Evolutionary conservation across 164 flowering plant species (phyloP).

Genomic region (Sedum album): DNA sequence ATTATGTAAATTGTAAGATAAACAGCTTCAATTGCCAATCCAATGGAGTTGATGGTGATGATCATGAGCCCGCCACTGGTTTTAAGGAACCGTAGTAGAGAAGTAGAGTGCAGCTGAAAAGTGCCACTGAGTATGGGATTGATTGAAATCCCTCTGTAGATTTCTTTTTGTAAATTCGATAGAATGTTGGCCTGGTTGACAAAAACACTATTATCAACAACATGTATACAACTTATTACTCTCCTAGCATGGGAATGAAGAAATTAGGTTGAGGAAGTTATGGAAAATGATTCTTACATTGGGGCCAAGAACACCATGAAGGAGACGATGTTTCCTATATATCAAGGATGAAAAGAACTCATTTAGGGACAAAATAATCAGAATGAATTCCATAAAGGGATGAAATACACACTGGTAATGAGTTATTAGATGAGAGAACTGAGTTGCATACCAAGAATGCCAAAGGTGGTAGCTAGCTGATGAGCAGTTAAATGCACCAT

Average conservation of each 20-base stretch:
- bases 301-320: slow-evolving; percentile 67
- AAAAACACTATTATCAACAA: not conserved
- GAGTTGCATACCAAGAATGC: slow-evolving; percentile 43
- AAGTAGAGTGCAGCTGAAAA: slow-evolving; percentile 56
- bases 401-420: not conserved
- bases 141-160: slow-evolving; percentile 73
- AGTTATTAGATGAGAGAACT: not conserved
- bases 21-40: slow-evolving; percentile 30
- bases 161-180: slow-evolving; percentile 55
- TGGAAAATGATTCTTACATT: slow-evolving; percentile 29
- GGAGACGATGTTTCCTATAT: slow-evolving; percentile 52
- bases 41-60: slow-evolving; percentile 50
- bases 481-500: slow-evolving; percentile 10
- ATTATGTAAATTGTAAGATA: slow-evolving; percentile 49
- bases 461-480: slow-evolving; percentile 33
- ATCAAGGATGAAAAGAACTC: slow-evolving; percentile 9
- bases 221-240: not conserved
- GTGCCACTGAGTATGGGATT: slow-evolving; percentile 69
- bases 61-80: slow-evolving; percentile 31
- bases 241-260: not conserved
- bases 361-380: not conserved
- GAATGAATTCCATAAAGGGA: not conserved
- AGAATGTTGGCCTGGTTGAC: slow-evolving; percentile 58
- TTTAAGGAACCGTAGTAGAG: slow-evolving; percentile 62
- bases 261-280: not conserved